Evolutionary conservation across 176 grass and related monocot species (phyloP).

Genomic region (Aegilops bicornis): DNA sequence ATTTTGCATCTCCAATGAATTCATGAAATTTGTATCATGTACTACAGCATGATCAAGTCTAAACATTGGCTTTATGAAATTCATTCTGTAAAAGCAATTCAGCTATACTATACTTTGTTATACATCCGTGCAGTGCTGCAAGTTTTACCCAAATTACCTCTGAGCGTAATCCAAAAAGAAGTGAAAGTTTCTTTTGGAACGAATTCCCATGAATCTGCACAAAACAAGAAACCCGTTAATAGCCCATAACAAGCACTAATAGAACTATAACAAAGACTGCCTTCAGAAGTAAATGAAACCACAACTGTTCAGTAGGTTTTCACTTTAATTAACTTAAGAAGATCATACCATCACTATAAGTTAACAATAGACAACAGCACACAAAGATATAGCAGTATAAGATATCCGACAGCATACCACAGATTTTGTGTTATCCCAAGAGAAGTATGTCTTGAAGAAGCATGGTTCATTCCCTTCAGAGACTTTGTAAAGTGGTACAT

Average conservation of each 20-base stretch:
- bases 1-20: conserved; percentile 26
- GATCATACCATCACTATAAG: background rate
- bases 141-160: conserved; percentile 49
- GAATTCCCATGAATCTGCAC: conserved; percentile 92
- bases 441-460: conserved; percentile 94
- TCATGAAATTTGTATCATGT: background rate
- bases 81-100: no score
- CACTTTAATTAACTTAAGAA: conserved; percentile 13
- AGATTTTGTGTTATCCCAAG: conserved; percentile 84
- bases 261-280: conserved; percentile 1
- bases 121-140: no score
- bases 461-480: conserved; percentile 84
- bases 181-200: conserved; percentile 88
- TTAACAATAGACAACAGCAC: conserved; percentile 12
- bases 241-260: background rate
- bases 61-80: no score
- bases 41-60: conserved; percentile 12
- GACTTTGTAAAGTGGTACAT: conserved; percentile 83
- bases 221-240: conserved; percentile 7
- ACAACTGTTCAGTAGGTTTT: background rate
- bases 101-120: no score
- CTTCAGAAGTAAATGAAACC: conserved; percentile 4
- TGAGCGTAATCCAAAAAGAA: conserved; percentile 82
- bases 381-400: conserved; percentile 24
- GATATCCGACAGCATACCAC: conserved; percentile 49